A percentile compares a stretch with the other conserved stretches of the same genome.
These are phyloP conservation scores for Gelatoporia subvermispora DNA, from an alignment of 768 basidiomycete species.

Conservation along the genomic window DNA sequence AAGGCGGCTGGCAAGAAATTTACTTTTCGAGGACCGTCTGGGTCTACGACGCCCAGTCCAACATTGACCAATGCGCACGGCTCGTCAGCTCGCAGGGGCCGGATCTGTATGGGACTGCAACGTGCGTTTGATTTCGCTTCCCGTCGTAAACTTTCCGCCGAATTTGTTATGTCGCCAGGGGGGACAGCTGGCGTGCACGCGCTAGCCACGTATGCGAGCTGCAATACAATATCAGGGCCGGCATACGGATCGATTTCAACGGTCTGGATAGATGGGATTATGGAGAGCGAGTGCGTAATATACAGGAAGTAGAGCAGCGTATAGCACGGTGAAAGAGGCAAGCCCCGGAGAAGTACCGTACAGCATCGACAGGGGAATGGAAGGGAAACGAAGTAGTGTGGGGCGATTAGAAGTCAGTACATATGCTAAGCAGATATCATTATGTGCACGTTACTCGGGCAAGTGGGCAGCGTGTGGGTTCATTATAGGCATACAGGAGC, in stretches of 20 bases:
- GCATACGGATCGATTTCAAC: constrained; percentile 70
- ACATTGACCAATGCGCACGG: constrained; percentile 60
- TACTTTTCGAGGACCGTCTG: constrained; percentile 66
- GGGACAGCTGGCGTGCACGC: constrained; percentile 77
- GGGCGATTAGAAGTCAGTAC: no score
- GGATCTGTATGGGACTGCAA: constrained; percentile 73
- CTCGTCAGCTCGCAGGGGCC: constrained; percentile 53
- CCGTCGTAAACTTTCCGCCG: background rate
- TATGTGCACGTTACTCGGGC: no score
- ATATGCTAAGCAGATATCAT: no score
- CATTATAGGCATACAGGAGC: no score
- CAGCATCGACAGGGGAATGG: no score
- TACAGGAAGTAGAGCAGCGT: constrained; percentile 43
- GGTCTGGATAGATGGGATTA: constrained; percentile 73
- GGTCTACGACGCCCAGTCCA: constrained; percentile 70
- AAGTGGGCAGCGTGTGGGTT: no score
- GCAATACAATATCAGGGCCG: constrained; percentile 59
- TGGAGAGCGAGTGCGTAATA: constrained; percentile 55
- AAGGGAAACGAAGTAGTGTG: no score
- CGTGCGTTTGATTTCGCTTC: constrained; percentile 41
- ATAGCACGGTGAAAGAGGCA: background rate
- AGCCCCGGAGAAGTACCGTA: no score
- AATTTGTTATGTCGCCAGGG: constrained; percentile 36
- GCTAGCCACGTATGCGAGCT: constrained; percentile 68
- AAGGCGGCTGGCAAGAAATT: constrained; percentile 65